phyloP scores from a whole-genome alignment of 192 early-diverging fungal genomes.

The Coemansia sp. region DNA sequence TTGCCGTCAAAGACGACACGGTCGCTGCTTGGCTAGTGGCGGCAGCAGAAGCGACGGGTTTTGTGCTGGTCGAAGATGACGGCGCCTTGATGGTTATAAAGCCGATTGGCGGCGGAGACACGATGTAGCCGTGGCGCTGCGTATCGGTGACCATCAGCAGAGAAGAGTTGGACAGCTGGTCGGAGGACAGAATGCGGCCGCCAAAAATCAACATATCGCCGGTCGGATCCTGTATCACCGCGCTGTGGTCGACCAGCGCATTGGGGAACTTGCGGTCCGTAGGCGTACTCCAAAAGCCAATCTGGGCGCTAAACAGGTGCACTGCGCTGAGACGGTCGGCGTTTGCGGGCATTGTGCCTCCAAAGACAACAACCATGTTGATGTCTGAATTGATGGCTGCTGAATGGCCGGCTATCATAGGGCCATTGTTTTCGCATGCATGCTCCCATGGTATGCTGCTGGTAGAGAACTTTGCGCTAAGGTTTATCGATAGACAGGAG shows the following conservation, averaged over 20 bases:
- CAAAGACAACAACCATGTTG: slow-evolving; percentile 43
- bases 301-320: slow-evolving; percentile 41
- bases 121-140: neutral
- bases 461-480: slow-evolving; percentile 22
- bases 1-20: neutral
- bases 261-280: slow-evolving; percentile 9
- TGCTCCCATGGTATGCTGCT: slow-evolving; percentile 21
- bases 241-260: slow-evolving; percentile 32
- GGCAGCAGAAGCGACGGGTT: neutral
- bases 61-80: neutral
- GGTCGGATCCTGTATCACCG: slow-evolving; percentile 20
- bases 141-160: slow-evolving; percentile 39
- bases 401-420: slow-evolving; percentile 34
- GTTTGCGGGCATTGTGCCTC: slow-evolving; percentile 28
- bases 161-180: slow-evolving; percentile 29
- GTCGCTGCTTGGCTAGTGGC: neutral
- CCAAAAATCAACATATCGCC: slow-evolving; percentile 45
- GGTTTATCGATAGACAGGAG: slow-evolving; percentile 30
- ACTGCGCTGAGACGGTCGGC: slow-evolving; percentile 8
- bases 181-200: slow-evolving; percentile 10
- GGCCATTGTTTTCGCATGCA: slow-evolving; percentile 19
- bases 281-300: slow-evolving; percentile 40
- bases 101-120: neutral
- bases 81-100: slow-evolving; percentile 2
- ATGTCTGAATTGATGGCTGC: slow-evolving; percentile 25